Evolutionary conservation across 768 basidiomycete species (phyloP), one percentile per base, ranked within the genome.

Genomic region (Tylopilus intermedius): DNA sequence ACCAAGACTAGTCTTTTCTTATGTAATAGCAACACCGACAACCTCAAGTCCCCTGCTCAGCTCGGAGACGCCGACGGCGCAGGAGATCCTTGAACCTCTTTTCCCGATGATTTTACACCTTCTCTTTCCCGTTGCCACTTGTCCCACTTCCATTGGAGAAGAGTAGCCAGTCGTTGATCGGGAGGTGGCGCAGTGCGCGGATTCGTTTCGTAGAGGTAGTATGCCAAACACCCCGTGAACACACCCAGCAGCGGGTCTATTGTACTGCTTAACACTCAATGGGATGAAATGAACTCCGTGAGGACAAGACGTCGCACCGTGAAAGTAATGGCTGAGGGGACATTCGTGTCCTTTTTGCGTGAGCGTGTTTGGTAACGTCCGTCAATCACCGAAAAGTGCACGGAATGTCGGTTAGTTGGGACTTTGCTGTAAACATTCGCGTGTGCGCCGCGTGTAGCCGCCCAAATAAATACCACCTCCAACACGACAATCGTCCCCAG

Each of bases 161-260:
- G 78, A 27, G 75, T 67, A 5, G 63, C 41, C 32, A 93, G 68
- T 44, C 76, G 76, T 53, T 86, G 73, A 6, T 83, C 80, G 24
- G 74, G 70, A 0, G 78, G 72, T 14, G 82, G 74, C 8, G 78
- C 82, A 4, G 83, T 87, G 37, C 90, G 81, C 5, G 90, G 90
- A 67, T 92, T 81, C 27, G 75, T 84, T 65, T 93, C 90, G 66
- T 87, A 80, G 35, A 93, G 79, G 65, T 88, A 83, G 66, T 83
- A 92, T 5, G 90, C 90, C 40, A 90, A 68, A 38, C 80, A 66
- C 11, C 90, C 90, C 2, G 89, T 90, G 63, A 90, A 84, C 48
- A 90, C 69, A 7, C 89, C 90, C 38, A 93, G 69, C 14, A 88
- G 51, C 5, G 86, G 82, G 67, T 93, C 90, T 5, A 90, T 60